These are phyloP conservation scores for Ascoidea asiatica DNA, from an alignment of 805 yeast species.

Conservation along the genomic window DNA sequence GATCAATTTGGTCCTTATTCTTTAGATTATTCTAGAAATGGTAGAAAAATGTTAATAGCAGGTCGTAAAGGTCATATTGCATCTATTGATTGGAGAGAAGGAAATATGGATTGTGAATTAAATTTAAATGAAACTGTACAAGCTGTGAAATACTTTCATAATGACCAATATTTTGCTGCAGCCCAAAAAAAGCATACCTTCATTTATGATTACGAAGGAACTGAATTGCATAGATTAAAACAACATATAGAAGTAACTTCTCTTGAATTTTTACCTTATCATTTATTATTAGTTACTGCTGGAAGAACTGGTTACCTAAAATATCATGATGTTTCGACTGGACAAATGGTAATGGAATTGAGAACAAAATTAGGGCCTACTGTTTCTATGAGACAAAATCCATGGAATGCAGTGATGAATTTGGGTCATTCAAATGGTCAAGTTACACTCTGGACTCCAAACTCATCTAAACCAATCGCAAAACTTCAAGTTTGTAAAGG, in stretches of 20 bases:
- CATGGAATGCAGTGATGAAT: conserved; percentile 92
- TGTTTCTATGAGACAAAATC: conserved; percentile 76
- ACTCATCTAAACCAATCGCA: conserved; percentile 72
- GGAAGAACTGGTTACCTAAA: conserved; percentile 83
- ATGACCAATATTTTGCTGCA: conserved; percentile 87
- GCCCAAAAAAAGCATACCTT: conserved; percentile 94
- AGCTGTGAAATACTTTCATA: conserved; percentile 83
- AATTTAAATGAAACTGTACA: conserved; percentile 80
- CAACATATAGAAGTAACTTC: conserved; percentile 79
- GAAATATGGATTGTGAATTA: conserved; percentile 68
- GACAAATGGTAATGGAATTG: conserved; percentile 68
- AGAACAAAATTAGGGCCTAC: conserved; percentile 89
- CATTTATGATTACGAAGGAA: conserved; percentile 82
- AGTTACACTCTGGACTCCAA: conserved; percentile 89
- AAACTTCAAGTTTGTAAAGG: conserved; percentile 75
- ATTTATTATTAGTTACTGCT: conserved; percentile 73
- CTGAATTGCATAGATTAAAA: conserved; percentile 81
- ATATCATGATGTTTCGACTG: conserved; percentile 94
- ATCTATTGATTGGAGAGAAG: conserved; percentile 89
- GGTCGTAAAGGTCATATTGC: conserved; percentile 95
- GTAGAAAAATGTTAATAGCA: conserved; percentile 71
- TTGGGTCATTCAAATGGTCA: conserved; percentile 90
- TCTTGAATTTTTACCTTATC: conserved; percentile 86
- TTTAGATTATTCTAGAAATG: conserved; percentile 74
- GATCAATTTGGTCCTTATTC: conserved; percentile 79